Base-by-base conservation (phyloP, 2,329 filamentous ascomycete genomes). In the Neonectria punicea region DNA sequence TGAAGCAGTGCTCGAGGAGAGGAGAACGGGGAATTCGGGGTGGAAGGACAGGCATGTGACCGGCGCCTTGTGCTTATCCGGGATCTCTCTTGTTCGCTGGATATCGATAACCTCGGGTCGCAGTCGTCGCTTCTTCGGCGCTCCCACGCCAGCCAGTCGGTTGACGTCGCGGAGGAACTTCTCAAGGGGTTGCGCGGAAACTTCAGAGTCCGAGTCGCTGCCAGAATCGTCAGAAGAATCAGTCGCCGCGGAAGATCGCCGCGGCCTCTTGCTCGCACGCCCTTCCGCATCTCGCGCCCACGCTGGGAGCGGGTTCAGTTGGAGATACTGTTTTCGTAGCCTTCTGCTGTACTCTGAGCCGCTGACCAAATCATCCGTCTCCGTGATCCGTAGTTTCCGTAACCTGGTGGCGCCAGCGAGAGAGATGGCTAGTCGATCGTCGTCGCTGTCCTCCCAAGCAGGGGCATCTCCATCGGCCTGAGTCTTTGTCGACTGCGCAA, bases 401-500 rank as follows among this genome's bases (percentile, higher is more conserved):
- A 98, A 79, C 69, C 92, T 87, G 53, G 89, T 87, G 49, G 91
- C 89, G 28, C 89, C 87, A 4, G 93, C 92, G 43, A 99, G 85
- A 14, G 95, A 98, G 53, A 99, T 86, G 7, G 89, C 88, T 67
- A 98, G 83, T 58, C 93, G 88, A 76, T 98, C 96, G 76, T 99
- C 96, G 74, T 99, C 96, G 79, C 94, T 98, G 77, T 99, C 96
- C 71, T 94, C 90, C 96, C 96, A 99, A 1, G 89, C 92, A 3
- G 90, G 85, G 20, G 83, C 82, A 46, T 86, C 82, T 51, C 68
- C 73, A 16, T 74, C 72, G 30, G 67, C 66, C 16, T 51, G 28
- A 25, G 73, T 65, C 20, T 73, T 70, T 46, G 68, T 36, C 18
- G 75, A 56, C 39, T 79, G 76, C 6, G 75, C 60, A 10, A 72